phyloP scores from a whole-genome alignment of 2,329 filamentous ascomycete species.

The Ophiocordyceps camponoti-leonardi region DNA sequence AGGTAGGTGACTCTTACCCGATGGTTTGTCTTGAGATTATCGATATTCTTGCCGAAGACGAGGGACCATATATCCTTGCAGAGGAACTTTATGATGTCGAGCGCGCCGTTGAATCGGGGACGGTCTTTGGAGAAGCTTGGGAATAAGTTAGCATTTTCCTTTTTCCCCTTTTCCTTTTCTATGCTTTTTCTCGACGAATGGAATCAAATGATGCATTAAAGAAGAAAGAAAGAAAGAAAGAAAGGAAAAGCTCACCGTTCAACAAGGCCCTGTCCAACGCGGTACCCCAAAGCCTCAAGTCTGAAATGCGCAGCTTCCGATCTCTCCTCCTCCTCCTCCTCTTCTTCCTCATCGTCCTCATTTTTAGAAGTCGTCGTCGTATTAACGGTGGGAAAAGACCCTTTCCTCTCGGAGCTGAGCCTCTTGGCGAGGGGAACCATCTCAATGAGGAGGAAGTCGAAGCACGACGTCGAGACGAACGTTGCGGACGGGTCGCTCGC shows the following conservation, averaged over 20 bases:
- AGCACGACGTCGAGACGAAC: conserved; percentile 67
- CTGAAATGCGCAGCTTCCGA: conserved; percentile 73
- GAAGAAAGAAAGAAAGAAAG: no score
- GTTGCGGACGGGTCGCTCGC: conserved; percentile 56
- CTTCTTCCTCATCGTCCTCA: conserved; percentile 3
- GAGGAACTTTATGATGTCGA: conserved; percentile 95
- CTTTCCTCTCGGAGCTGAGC: conserved; percentile 55
- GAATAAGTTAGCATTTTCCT: background rate
- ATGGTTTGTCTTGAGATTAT: conserved; percentile 97
- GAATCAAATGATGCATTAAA: no score
- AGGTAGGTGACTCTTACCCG: conserved; percentile 39
- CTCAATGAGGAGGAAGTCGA: conserved; percentile 93
- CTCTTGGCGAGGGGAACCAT: conserved; percentile 88
- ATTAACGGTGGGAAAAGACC: background rate
- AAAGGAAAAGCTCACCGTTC: conserved; percentile 47
- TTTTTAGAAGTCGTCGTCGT: background rate
- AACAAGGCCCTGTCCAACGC: conserved; percentile 81
- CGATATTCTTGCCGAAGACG: conserved; percentile 90
- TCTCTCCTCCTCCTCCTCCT: conserved; percentile 56
- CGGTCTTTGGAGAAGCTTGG: conserved; percentile 62
- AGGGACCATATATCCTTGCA: conserved; percentile 97
- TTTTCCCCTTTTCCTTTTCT: no score
- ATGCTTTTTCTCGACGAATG: no score
- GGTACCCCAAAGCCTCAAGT: conserved; percentile 71
- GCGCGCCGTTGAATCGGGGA: conserved; percentile 75